Evolutionary conservation across 345 rosid genomes (phyloP).

Genomic region (Mangifera indica): DNA sequence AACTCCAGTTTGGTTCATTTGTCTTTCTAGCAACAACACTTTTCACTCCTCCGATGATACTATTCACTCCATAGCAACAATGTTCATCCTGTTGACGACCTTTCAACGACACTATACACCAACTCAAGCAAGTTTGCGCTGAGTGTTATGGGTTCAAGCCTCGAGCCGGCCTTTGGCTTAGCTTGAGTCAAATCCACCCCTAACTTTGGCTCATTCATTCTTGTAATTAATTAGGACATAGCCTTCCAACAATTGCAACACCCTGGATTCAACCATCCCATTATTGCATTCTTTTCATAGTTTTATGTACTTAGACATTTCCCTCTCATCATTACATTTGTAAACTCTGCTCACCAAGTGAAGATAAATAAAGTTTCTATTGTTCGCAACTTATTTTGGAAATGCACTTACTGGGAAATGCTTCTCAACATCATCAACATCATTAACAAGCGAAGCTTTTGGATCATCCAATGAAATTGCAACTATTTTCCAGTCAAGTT

Average conservation of each 20-base stretch:
- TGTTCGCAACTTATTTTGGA: slow-evolving; percentile 1
- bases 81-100: no score
- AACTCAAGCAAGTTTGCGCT: no score
- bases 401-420: slow-evolving; percentile 76
- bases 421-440: slow-evolving; percentile 82
- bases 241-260: not conserved
- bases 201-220: no score
- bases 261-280: not conserved
- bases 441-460: slow-evolving; percentile 86
- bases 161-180: no score
- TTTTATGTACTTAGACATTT: not conserved
- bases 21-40: no score
- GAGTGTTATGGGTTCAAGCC: no score
- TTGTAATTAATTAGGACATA: not conserved
- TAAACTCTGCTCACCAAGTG: not conserved
- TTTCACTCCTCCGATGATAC: no score
- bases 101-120: no score
- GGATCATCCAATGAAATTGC: slow-evolving; percentile 93
- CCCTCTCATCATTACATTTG: not conserved
- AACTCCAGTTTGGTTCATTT: no score
- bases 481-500: slow-evolving; percentile 97
- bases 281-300: not conserved
- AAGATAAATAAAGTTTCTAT: not conserved
- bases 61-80: no score
- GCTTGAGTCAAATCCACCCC: no score